These are phyloP conservation scores for Allantophomopsis cytisporea DNA, from an alignment of 2,329 filamentous ascomycete species.

Conservation along the genomic window DNA sequence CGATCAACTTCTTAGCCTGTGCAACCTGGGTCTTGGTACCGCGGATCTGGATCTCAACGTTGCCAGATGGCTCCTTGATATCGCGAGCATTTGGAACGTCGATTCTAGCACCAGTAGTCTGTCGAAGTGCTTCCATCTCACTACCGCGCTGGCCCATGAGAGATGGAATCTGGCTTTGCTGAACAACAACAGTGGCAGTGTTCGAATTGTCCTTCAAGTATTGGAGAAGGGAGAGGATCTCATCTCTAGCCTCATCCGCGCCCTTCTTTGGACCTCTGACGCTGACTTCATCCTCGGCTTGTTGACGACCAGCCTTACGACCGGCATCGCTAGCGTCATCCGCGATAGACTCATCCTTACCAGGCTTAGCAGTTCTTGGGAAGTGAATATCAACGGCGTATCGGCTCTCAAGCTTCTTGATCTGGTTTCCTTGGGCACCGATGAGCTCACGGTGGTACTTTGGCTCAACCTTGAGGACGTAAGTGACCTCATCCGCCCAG, in stretches of 20 bases:
- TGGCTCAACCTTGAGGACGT: slow-evolving; percentile 78
- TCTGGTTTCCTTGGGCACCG: slow-evolving; percentile 72
- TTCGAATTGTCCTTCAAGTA: slow-evolving; percentile 83
- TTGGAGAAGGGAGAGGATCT: slow-evolving; percentile 78
- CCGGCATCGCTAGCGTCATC: slow-evolving; percentile 56
- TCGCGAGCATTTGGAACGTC: slow-evolving; percentile 79
- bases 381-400: slow-evolving; percentile 96
- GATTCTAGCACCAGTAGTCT: slow-evolving; percentile 75
- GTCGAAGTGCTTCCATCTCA: slow-evolving; percentile 81
- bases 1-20: slow-evolving; percentile 79
- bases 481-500: slow-evolving; percentile 81
- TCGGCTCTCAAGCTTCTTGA: slow-evolving; percentile 82
- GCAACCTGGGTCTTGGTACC: slow-evolving; percentile 86
- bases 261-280: slow-evolving; percentile 87
- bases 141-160: slow-evolving; percentile 84
- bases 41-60: slow-evolving; percentile 81
- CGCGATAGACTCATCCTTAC: slow-evolving; percentile 54
- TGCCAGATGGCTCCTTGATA: slow-evolving; percentile 45
- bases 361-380: slow-evolving; percentile 52
- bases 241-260: slow-evolving; percentile 81
- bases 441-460: slow-evolving; percentile 94
- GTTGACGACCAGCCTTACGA: slow-evolving; percentile 50
- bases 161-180: slow-evolving; percentile 85
- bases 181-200: slow-evolving; percentile 67
- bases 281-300: slow-evolving; percentile 77